Percentiles rank a stretch among this genome's conserved stretches.
Conservation (phyloP, 257 asterid species). For the Nicotiana obtusifolia region DNA sequence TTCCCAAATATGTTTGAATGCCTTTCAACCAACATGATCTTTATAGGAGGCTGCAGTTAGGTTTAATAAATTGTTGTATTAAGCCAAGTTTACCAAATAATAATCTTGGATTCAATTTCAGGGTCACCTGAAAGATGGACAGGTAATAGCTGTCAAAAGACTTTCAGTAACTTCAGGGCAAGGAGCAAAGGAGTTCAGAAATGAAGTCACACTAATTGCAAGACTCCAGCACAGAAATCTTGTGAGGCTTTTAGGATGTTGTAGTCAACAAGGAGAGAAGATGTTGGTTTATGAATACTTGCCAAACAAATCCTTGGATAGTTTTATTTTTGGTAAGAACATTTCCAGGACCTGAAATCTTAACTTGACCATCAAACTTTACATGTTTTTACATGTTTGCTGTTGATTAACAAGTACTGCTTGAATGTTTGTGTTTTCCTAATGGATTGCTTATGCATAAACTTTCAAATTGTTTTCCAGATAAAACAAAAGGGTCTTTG, state of each 20-base stretch:
- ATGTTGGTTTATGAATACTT: conserved; percentile 31
- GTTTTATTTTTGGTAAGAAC: conserved; percentile 28
- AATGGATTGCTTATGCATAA: background rate
- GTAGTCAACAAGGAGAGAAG: conserved; percentile 28
- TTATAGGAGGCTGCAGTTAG: background rate
- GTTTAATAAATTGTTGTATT: background rate
- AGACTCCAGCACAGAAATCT: conserved; percentile 33
- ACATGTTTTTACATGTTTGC: background rate
- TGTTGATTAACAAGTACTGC: background rate
- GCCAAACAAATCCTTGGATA: conserved; percentile 29
- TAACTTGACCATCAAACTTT: background rate
- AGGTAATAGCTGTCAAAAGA: conserved; percentile 26
- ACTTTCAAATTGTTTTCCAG: conserved; percentile 8
- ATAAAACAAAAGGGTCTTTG: conserved; percentile 14
- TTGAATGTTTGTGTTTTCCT: background rate
- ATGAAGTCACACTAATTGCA: conserved; percentile 30
- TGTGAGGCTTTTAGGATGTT: conserved; percentile 32
- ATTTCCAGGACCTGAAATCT: background rate
- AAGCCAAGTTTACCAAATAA: background rate
- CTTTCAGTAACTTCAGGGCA: conserved; percentile 27
- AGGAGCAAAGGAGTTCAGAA: conserved; percentile 27
- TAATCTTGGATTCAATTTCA: background rate
- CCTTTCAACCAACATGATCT: background rate
- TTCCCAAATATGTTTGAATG: background rate
- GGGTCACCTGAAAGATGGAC: conserved; percentile 25